phyloP scores from a whole-genome alignment of 768 basidiomycete genomes.

The Mycena sanguinolenta region DNA sequence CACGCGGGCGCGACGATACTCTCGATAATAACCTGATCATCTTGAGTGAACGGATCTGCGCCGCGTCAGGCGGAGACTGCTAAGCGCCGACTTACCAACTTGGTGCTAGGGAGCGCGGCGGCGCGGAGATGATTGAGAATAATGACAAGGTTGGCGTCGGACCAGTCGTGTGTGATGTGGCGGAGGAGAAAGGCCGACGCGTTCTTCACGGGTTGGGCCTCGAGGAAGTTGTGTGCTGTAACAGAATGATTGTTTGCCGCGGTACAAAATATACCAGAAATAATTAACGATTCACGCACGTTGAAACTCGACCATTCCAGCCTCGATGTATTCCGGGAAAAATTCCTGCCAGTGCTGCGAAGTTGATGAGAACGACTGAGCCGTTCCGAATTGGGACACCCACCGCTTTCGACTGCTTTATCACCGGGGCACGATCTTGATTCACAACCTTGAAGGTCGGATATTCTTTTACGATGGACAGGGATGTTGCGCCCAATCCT shows the following conservation, averaged over 20 bases:
- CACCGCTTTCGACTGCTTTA: constrained; percentile 18
- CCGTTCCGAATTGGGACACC: background rate
- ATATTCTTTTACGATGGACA: constrained; percentile 6
- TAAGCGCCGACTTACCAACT: background rate
- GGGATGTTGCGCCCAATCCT: constrained; percentile 13
- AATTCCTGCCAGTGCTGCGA: constrained; percentile 12
- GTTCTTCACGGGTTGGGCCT: constrained; percentile 53
- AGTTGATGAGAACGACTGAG: background rate
- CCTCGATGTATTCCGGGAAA: constrained; percentile 1
- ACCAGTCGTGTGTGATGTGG: constrained; percentile 66
- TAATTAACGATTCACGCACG: too few relatives aligned
- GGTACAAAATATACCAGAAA: too few relatives aligned
- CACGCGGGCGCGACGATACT: background rate
- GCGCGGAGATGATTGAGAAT: constrained; percentile 61
- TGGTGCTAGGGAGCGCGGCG: constrained; percentile 37
- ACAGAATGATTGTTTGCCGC: too few relatives aligned
- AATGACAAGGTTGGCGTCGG: constrained; percentile 52
- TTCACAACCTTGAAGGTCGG: background rate
- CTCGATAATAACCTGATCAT: constrained; percentile 20
- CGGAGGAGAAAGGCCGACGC: constrained; percentile 62
- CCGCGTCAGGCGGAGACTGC: too few relatives aligned
- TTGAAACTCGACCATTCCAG: constrained; percentile 7
- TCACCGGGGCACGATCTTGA: constrained; percentile 8
- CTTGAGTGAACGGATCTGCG: too few relatives aligned
- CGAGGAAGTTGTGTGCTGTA: constrained; percentile 63